Base-by-base conservation (phyloP, 345 rosid species). In the Gossypium raimondii region DNA sequence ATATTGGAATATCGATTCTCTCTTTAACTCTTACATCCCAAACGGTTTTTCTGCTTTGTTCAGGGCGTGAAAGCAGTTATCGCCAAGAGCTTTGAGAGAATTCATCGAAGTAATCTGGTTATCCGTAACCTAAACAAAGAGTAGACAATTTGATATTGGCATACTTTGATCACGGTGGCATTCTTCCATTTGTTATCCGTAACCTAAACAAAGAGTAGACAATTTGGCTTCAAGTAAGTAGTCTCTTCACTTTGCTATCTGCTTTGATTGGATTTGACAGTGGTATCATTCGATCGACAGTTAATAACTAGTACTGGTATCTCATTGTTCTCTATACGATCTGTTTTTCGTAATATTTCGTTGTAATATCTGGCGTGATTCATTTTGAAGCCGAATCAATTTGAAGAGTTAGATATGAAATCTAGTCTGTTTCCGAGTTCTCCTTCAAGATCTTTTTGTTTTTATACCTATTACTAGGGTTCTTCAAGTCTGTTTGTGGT, bases 1-100 rank as follows among this genome's bases (percentile, higher is more conserved):
- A 41, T 44, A 43, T 41, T 14, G 43, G 14, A 41, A 22, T 65
- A 43, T 65, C 10, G n/a, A 3, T 20, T 20, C 7, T 20, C 55
- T 45, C 34, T 11, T 55, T 20, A 13, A 17, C 10, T 4, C 20
- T 7, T 22, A 17, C 11, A 13, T 6, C n/a, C 38, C 41, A 3
- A 1, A 43, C 16, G 38, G 16, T 14, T 48, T 16, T 16, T 20
- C 58, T 48, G 77, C 43, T 48, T 68, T 48, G 20, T 62, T 50
- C 66, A 87, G 90, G 90, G 90, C 68, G 90, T 87, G 78, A 89
- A 85, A 87, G 90, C 90, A 11, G 90, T 87, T 2, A 85, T 85
- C 51, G 82, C 90, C 59, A 89, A 87, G 85, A 89, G 89, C 86
- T 89, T 87, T 67, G 93, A 89, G 86, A 84, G 89, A 76, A 87